Conservation (phyloP, 345 rosid species). For the Aquilaria yunnanensis region DNA sequence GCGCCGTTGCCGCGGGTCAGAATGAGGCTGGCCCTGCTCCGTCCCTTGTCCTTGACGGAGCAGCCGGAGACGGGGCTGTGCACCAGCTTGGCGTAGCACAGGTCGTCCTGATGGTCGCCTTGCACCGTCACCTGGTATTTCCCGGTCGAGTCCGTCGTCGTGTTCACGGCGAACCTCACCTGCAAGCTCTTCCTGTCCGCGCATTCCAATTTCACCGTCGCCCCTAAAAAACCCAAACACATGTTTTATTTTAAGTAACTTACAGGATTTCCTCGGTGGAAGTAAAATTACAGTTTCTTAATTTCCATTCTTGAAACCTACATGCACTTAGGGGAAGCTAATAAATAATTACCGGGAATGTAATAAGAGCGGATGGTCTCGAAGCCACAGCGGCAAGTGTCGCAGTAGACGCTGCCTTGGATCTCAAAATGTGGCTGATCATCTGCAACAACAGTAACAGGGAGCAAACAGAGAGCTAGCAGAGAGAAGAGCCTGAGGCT, state of each 20-base stretch:
- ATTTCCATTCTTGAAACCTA: neutral
- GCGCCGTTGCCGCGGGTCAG: slow-evolving; percentile 66
- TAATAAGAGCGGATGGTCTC: slow-evolving; percentile 43
- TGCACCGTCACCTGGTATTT: slow-evolving; percentile 36
- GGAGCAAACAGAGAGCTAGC: slow-evolving; percentile 25
- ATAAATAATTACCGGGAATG: slow-evolving; percentile 31
- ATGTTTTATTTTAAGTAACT: neutral
- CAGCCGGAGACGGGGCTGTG: slow-evolving; percentile 44
- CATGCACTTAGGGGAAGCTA: neutral
- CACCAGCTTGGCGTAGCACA: slow-evolving; percentile 41
- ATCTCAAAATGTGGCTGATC: slow-evolving; percentile 29
- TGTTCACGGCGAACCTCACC: slow-evolving; percentile 20
- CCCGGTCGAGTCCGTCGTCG: slow-evolving; percentile 36
- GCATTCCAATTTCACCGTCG: slow-evolving; percentile 49
- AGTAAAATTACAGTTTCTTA: neutral
- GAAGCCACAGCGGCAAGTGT: slow-evolving; percentile 63
- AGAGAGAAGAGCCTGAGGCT: slow-evolving; percentile 11
- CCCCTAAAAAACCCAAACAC: slow-evolving; percentile 28
- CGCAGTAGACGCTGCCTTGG: slow-evolving; percentile 55
- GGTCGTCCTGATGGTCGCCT: slow-evolving; percentile 52
- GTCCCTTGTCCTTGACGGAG: slow-evolving; percentile 29
- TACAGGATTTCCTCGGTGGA: neutral
- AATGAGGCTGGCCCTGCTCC: slow-evolving; percentile 39
- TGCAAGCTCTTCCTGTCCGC: slow-evolving; percentile 29
- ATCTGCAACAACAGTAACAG: slow-evolving; percentile 16